Conservation (phyloP, 2,329 filamentous ascomycete species). For the Raffaelea albimanens region DNA sequence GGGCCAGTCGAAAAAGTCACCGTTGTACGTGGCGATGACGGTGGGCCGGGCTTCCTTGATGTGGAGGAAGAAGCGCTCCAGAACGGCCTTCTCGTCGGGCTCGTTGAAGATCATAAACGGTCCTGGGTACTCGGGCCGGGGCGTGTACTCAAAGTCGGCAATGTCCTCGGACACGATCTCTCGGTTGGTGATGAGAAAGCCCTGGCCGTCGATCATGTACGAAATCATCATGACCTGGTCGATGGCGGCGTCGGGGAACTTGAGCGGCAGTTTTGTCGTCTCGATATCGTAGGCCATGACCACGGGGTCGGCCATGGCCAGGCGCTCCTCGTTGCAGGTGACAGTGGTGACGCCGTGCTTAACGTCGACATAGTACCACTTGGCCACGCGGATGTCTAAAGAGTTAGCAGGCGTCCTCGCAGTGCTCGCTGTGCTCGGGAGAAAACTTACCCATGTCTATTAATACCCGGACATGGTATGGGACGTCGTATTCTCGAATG, state of each 20-base stretch:
- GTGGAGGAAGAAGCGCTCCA: constrained; percentile 91
- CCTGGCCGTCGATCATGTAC: constrained; percentile 99
- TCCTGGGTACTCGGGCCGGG: constrained; percentile 89
- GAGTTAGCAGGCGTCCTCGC: background rate
- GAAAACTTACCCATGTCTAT: constrained; percentile 69
- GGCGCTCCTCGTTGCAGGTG: constrained; percentile 73
- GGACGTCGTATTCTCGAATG: constrained; percentile 98
- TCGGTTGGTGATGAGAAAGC: constrained; percentile 94
- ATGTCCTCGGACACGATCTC: constrained; percentile 98
- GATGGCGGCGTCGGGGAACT: constrained; percentile 89
- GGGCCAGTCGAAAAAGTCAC: constrained; percentile 99
- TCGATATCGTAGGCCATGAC: constrained; percentile 99
- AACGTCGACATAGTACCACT: constrained; percentile 92
- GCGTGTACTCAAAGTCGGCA: constrained; percentile 94
- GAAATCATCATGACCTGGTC: constrained; percentile 99
- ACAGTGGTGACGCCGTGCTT: constrained; percentile 86
- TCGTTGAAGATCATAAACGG: constrained; percentile 99
- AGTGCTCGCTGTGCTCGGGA: background rate
- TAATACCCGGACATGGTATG: constrained; percentile 96
- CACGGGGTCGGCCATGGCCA: constrained; percentile 89
- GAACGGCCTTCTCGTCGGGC: constrained; percentile 74
- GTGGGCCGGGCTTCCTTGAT: constrained; percentile 92
- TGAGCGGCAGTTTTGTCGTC: constrained; percentile 88
- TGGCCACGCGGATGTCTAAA: constrained; percentile 84
- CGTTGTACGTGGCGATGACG: constrained; percentile 99